Conservation (phyloP, 2,329 filamentous ascomycete species). For the Raffaelea arxii region DNA sequence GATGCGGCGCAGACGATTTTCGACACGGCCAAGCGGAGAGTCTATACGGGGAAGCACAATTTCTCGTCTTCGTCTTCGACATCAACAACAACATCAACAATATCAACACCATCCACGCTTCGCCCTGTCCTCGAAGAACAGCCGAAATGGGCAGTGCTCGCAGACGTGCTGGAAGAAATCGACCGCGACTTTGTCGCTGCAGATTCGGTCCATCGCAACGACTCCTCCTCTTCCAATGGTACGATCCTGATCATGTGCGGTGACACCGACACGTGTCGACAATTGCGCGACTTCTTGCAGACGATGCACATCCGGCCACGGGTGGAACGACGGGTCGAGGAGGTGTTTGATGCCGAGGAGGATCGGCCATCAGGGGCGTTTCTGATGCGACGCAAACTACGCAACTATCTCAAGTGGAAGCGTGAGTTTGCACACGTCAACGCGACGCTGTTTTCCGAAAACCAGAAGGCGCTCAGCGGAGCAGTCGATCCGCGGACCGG, state of each 20-base stretch:
- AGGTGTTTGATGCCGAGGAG: conserved; percentile 40
- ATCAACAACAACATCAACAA: conserved; percentile 14
- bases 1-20: conserved; percentile 94
- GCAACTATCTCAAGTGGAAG: conserved; percentile 87
- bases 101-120: conserved; percentile 49
- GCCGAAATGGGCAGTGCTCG: conserved; percentile 83
- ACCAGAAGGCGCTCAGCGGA: conserved; percentile 64
- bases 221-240: conserved; percentile 87
- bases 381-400: conserved; percentile 82
- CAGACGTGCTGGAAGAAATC: conserved; percentile 83
- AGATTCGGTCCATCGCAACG: conserved; percentile 45
- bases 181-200: conserved; percentile 63
- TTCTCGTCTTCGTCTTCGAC: conserved; percentile 18
- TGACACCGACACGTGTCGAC: conserved; percentile 74
- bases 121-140: conserved; percentile 83
- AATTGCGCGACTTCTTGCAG: conserved; percentile 83
- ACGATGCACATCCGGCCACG: conserved; percentile 70
- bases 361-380: conserved; percentile 64
- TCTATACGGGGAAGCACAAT: conserved; percentile 64
- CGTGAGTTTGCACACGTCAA: conserved; percentile 79
- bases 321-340: conserved; percentile 32
- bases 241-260: conserved; percentile 93
- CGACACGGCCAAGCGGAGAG: conserved; percentile 75
- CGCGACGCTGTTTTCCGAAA: conserved; percentile 66
- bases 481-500: conserved; percentile 45